These are phyloP conservation scores for Fusarium buxicola DNA, from an alignment of 2,329 filamentous ascomycete species.

Conservation along the genomic window DNA sequence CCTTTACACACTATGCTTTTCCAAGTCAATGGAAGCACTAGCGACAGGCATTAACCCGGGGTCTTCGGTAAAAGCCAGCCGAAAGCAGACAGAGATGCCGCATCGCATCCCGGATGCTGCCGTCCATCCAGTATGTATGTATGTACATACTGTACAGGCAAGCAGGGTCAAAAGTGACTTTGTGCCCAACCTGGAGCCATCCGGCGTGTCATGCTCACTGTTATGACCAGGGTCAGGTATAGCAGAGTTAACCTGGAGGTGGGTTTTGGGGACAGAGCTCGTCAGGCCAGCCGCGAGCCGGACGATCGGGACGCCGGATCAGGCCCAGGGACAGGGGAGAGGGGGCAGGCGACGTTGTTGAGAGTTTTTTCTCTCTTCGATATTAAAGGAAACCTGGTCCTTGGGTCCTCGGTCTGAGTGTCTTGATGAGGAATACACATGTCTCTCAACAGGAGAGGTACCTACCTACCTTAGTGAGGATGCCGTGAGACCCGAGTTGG, in stretches of 20 bases:
- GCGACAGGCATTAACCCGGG: constrained; percentile 1
- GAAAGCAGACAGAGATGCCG: constrained; percentile 3
- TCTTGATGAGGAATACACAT: not conserved
- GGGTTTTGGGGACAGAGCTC: constrained; percentile 15
- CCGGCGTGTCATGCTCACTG: constrained; percentile 29
- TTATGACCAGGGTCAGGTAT: not conserved
- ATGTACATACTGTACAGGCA: no score
- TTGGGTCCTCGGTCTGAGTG: not conserved
- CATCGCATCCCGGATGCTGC: not conserved
- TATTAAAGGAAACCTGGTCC: constrained; percentile 4
- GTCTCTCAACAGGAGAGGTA: no score
- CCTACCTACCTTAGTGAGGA: no score
- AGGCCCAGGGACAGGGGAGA: constrained; percentile 30
- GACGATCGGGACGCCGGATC: constrained; percentile 28
- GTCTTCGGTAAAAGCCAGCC: not conserved
- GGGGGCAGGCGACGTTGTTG: not conserved
- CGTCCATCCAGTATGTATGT: not conserved
- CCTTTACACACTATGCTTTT: no score
- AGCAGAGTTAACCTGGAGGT: not conserved
- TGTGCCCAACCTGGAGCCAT: constrained; percentile 7
- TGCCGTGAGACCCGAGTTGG: no score
- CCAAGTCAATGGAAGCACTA: not conserved
- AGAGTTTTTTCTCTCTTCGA: not conserved
- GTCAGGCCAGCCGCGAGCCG: constrained; percentile 11
- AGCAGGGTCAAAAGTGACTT: no score